Evolutionary conservation across 305 asterid species (phyloP).

Genomic region (Fraxinus floribunda): DNA sequence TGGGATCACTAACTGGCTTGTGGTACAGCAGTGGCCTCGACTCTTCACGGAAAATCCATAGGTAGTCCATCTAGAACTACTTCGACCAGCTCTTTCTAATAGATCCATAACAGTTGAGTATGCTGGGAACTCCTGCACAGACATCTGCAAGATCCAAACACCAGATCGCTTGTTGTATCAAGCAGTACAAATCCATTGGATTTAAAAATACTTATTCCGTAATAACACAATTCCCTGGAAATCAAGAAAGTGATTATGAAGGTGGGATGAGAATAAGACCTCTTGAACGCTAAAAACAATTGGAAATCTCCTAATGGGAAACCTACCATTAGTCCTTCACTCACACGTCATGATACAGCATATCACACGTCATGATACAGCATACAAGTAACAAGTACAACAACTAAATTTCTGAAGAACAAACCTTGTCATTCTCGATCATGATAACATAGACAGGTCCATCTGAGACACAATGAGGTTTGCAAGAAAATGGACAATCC

Average conservation of each 20-base stretch:
- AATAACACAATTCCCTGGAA: neutral
- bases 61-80: slow-evolving; percentile 57
- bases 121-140: slow-evolving; percentile 78
- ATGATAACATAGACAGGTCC: slow-evolving; percentile 80
- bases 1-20: slow-evolving; percentile 57
- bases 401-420: slow-evolving; percentile 4
- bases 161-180: neutral
- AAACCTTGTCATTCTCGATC: slow-evolving; percentile 94
- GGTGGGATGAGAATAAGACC: neutral
- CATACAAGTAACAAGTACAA: neutral
- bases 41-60: slow-evolving; percentile 67
- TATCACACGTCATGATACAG: no score
- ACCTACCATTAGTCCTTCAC: neutral
- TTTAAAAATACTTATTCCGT: neutral
- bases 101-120: slow-evolving; percentile 72
- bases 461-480: slow-evolving; percentile 57
- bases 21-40: slow-evolving; percentile 77
- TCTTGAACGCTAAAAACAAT: neutral
- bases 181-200: neutral
- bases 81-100: slow-evolving; percentile 58
- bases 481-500: slow-evolving; percentile 74
- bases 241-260: neutral
- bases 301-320: neutral
- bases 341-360: neutral
- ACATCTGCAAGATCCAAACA: slow-evolving; percentile 61